Evolutionary conservation across 2,329 filamentous ascomycete species (phyloP).

Genomic region (Colletotrichum plurivorum): DNA sequence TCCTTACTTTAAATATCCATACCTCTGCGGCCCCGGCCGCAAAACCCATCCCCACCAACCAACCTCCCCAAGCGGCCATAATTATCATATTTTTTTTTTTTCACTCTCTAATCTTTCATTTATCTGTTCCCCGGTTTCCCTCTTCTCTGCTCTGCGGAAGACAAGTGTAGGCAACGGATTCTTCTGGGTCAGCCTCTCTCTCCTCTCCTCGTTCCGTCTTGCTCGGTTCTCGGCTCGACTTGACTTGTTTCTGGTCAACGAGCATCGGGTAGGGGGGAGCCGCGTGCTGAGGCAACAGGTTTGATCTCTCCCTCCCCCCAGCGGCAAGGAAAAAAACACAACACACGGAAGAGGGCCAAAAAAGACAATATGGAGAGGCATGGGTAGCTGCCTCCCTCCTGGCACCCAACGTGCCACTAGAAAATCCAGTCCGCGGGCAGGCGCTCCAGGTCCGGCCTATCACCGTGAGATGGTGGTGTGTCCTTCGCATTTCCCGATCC

Average conservation of each 20-base stretch:
- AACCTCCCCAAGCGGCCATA: background rate
- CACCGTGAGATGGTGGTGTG: constrained; percentile 51
- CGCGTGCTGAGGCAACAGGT: constrained; percentile 22
- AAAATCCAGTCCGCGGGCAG: constrained; percentile 43
- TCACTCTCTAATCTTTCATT: too few relatives aligned
- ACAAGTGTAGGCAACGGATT: too few relatives aligned
- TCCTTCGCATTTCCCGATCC: constrained; percentile 56
- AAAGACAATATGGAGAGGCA: constrained; percentile 42
- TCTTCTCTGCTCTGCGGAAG: too few relatives aligned
- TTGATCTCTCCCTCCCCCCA: constrained; percentile 1
- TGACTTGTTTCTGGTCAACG: constrained; percentile 2
- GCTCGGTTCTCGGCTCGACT: constrained; percentile 12
- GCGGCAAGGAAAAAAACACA: constrained; percentile 2
- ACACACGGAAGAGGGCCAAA: constrained; percentile 1
- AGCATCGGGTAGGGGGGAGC: background rate
- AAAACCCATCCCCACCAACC: constrained; percentile 15
- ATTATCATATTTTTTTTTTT: background rate
- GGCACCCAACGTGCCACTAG: constrained; percentile 53
- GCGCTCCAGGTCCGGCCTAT: constrained; percentile 47
- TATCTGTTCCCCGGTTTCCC: too few relatives aligned
- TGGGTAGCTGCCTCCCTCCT: constrained; percentile 54
- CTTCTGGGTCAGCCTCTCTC: constrained; percentile 4
- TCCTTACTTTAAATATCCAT: constrained; percentile 24
- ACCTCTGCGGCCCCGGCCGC: constrained; percentile 15
- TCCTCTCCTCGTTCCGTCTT: constrained; percentile 5